Conservation (phyloP, 1,284 basidiomycete genomes). For the Naganishia cerealis region DNA sequence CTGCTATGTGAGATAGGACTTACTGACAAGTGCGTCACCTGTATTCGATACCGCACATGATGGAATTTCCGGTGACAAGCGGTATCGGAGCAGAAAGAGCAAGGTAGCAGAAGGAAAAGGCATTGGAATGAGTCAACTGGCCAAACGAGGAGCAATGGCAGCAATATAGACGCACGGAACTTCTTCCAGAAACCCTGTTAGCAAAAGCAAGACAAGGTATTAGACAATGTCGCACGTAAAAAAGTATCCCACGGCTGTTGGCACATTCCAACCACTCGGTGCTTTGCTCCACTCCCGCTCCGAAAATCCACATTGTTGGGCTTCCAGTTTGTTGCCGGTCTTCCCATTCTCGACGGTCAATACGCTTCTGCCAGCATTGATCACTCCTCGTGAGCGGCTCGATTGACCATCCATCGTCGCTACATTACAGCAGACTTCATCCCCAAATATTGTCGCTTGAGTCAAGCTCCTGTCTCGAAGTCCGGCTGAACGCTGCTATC, state of each 20-base stretch:
- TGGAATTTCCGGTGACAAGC: not conserved
- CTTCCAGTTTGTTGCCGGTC: not conserved
- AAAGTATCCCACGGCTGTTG: not conserved
- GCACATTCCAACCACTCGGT: not conserved
- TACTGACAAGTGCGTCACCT: conserved; percentile 80
- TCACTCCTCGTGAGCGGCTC: not conserved
- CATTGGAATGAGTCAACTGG: not conserved
- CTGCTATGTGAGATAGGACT: conserved; percentile 49
- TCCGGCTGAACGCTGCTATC: not conserved
- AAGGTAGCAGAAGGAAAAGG: not conserved
- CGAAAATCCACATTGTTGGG: not conserved
- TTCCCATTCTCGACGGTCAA: not conserved
- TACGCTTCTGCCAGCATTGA: not conserved
- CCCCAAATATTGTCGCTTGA: not conserved
- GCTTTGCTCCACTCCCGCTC: not conserved
- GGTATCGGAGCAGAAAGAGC: conserved; percentile 32
- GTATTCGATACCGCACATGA: conserved; percentile 28
- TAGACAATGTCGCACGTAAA: not conserved
- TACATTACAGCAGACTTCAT: not conserved
- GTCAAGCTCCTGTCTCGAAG: not conserved
- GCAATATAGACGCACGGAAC: conserved; percentile 64
- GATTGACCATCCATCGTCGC: not conserved
- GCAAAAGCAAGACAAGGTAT: conserved; percentile 31
- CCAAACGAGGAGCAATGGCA: not conserved
- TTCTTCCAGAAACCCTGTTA: conserved; percentile 80